Percentiles rank a stretch among this genome's conserved stretches.
These are phyloP conservation scores for Fusarium sp. DNA, from an alignment of 2,329 filamentous ascomycete species.

Conservation along the genomic window DNA sequence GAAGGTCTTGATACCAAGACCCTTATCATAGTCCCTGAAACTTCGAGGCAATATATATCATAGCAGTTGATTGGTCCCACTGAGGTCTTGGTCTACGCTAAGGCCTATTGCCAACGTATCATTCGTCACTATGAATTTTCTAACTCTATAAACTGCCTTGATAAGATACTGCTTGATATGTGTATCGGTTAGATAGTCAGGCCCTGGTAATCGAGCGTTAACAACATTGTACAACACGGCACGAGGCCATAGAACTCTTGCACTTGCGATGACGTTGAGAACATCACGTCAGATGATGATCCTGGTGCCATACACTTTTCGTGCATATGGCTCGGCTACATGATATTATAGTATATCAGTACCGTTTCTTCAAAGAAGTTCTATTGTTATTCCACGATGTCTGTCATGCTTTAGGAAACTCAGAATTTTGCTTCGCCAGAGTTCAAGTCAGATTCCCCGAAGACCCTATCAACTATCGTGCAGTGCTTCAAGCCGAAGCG, in stretches of 20 bases:
- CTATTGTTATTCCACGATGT: neutral
- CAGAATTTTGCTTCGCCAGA: accelerated
- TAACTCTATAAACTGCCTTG: neutral
- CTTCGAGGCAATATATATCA: accelerated
- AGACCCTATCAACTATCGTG: neutral
- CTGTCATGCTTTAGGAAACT: too few relatives aligned
- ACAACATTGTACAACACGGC: accelerated
- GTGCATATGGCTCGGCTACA: too few relatives aligned
- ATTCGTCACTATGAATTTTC: neutral
- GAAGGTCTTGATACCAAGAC: neutral
- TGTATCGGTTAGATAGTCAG: neutral
- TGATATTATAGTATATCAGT: neutral
- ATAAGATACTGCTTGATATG: neutral
- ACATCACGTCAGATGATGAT: neutral
- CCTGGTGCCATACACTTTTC: neutral
- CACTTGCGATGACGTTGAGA: accelerated
- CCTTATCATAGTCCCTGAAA: accelerated
- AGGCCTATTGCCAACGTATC: too few relatives aligned
- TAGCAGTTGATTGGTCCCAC: neutral
- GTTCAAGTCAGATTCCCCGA: neutral
- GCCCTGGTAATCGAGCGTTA: accelerated
- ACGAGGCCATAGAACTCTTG: neutral
- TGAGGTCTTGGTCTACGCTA: neutral
- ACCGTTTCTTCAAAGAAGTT: neutral
- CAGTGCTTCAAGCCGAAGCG: neutral